Evolutionary conservation across 2,329 filamentous ascomycete species (phyloP).

Genomic region (Colletotrichum sp.): DNA sequence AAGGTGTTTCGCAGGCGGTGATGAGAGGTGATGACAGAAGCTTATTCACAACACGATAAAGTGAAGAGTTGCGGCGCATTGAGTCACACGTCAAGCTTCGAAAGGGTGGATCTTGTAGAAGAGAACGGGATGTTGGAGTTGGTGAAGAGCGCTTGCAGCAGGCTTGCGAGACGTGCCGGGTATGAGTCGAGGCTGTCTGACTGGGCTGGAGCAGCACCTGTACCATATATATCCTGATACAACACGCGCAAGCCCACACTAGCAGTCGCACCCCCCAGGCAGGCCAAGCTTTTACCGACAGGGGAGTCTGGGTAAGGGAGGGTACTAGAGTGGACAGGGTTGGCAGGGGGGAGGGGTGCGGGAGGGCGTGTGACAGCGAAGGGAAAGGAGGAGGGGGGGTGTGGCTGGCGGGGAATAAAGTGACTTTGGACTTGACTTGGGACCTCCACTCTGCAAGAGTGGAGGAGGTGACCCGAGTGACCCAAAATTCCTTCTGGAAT

Average conservation of each 20-base stretch:
- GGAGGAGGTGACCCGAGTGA: conserved; percentile 3
- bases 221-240: conserved; percentile 28
- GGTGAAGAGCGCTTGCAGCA: conserved; percentile 23
- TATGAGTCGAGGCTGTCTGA: conserved; percentile 13
- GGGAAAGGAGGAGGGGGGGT: neutral
- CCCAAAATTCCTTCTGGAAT: conserved; percentile 22
- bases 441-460: neutral
- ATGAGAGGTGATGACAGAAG: conserved; percentile 11
- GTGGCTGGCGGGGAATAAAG: neutral
- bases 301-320: conserved; percentile 15
- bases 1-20: conserved; percentile 6
- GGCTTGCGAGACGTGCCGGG: conserved; percentile 33
- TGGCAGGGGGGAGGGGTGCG: neutral
- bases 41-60: conserved; percentile 6
- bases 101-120: conserved; percentile 5
- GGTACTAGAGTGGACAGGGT: neutral
- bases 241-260: conserved; percentile 20
- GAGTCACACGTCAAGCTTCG: conserved; percentile 18
- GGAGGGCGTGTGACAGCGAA: neutral
- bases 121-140: conserved; percentile 1
- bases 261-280: conserved; percentile 16
- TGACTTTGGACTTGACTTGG: conserved; percentile 7
- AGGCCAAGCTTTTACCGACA: conserved; percentile 20
- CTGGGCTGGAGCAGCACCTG: conserved; percentile 23
- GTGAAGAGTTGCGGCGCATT: conserved; percentile 14